Conservation (phyloP, 495 filamentous ascomycete species). For the Aspergillus asperescens region DNA sequence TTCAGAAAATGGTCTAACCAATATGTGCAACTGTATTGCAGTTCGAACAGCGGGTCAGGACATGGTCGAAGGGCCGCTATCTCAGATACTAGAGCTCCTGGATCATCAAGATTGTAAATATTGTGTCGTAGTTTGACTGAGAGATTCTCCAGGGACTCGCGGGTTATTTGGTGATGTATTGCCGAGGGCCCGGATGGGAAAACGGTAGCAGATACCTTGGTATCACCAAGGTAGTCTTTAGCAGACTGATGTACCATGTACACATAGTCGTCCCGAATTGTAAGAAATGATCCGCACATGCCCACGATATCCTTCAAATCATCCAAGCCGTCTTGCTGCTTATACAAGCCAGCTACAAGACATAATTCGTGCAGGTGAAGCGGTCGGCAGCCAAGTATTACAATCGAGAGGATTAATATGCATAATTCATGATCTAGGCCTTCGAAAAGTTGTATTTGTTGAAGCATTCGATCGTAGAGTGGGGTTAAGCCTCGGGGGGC, state of each 20-base stretch:
- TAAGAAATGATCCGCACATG: neutral
- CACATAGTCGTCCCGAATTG: neutral
- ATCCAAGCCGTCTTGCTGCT: neutral
- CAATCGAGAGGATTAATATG: no score
- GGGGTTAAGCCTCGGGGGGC: neutral
- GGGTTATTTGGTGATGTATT: neutral
- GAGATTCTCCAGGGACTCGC: neutral
- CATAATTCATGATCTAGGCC: no score
- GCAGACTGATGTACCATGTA: neutral
- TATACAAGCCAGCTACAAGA: neutral
- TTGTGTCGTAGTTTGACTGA: neutral
- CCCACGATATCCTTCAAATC: neutral
- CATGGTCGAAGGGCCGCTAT: neutral
- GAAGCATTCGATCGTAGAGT: neutral
- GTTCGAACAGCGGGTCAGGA: neutral
- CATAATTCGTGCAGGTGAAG: neutral
- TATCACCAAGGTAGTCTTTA: neutral
- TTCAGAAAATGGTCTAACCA: constrained; percentile 1
- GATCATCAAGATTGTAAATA: neutral
- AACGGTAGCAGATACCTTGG: neutral
- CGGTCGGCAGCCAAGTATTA: neutral
- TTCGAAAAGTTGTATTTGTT: no score
- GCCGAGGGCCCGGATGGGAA: neutral
- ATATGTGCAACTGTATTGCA: constrained; percentile 6
- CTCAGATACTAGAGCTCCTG: neutral